phyloP scores from a whole-genome alignment of 2,329 filamentous ascomycete genomes.

The Macrophomina phaseolina region DNA sequence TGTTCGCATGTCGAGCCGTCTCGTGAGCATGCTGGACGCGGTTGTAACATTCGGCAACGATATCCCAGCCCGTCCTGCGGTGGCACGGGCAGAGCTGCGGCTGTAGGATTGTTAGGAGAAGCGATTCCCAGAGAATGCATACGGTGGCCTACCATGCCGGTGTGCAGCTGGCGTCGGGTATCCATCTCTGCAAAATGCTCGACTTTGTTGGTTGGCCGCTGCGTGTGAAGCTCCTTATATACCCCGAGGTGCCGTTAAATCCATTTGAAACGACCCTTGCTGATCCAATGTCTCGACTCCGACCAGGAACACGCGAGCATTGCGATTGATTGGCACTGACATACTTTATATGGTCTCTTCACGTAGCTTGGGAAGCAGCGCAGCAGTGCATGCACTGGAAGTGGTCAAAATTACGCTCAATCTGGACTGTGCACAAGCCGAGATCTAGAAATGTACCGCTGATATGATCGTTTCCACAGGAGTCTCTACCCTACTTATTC shows the following conservation, averaged over 20 bases:
- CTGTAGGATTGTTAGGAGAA: neutral
- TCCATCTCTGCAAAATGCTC: neutral
- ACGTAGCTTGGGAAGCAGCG: too few relatives aligned
- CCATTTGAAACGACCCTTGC: neutral
- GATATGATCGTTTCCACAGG: neutral
- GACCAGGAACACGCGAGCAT: too few relatives aligned
- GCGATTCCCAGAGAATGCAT: neutral
- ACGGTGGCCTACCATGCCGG: neutral
- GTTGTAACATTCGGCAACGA: neutral
- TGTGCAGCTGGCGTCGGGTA: neutral
- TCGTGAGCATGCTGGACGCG: neutral
- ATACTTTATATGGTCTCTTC: too few relatives aligned
- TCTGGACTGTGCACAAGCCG: too few relatives aligned
- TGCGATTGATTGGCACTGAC: too few relatives aligned
- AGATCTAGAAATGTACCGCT: neutral
- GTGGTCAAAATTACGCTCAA: too few relatives aligned
- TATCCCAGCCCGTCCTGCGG: neutral
- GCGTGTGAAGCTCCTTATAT: neutral
- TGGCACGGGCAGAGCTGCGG: neutral
- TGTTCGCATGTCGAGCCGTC: neutral
- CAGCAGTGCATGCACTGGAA: neutral
- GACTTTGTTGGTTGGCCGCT: neutral
- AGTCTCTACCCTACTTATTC: neutral
- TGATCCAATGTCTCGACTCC: neutral
- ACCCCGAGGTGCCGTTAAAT: neutral